Evolutionary conservation across 2,329 filamentous ascomycete genomes (phyloP).

Genomic region (Simplicillium sp.): DNA sequence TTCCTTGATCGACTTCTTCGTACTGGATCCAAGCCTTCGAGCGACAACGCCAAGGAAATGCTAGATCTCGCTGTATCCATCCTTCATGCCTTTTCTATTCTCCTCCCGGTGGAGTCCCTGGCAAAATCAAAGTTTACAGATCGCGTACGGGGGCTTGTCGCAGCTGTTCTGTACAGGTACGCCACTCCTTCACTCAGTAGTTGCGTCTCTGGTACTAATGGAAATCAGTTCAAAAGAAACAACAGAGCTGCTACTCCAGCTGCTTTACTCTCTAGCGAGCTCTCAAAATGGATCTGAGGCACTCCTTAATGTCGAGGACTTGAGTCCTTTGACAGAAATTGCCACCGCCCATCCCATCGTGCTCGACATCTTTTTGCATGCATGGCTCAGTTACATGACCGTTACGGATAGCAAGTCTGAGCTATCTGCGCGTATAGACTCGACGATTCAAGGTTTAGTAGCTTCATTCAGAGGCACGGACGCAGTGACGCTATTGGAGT

Average conservation of each 20-base stretch:
- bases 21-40: constrained; percentile 34
- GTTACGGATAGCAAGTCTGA: constrained; percentile 16
- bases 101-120: constrained; percentile 41
- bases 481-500: constrained; percentile 47
- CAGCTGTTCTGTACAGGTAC: constrained; percentile 44
- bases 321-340: constrained; percentile 46
- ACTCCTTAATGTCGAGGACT: constrained; percentile 39
- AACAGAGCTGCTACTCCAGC: constrained; percentile 42
- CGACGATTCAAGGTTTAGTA: constrained; percentile 36
- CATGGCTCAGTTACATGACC: constrained; percentile 43
- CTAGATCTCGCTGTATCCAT: constrained; percentile 53
- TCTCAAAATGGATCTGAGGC: constrained; percentile 37
- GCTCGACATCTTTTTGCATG: constrained; percentile 44
- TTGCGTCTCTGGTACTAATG: neutral
- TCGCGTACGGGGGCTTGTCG: constrained; percentile 43
- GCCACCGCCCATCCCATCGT: constrained; percentile 43
- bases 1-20: constrained; percentile 56
- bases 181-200: constrained; percentile 7
- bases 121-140: constrained; percentile 36
- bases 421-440: constrained; percentile 32
- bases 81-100: constrained; percentile 49
- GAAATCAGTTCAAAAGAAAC: constrained; percentile 40
- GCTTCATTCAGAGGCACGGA: constrained; percentile 49
- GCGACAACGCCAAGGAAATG: constrained; percentile 47
- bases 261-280: constrained; percentile 46